A percentile compares a stretch with the other conserved stretches of the same genome.
Evolutionary conservation across 768 basidiomycete species (phyloP).

Genomic region (Mycena polygramma): DNA sequence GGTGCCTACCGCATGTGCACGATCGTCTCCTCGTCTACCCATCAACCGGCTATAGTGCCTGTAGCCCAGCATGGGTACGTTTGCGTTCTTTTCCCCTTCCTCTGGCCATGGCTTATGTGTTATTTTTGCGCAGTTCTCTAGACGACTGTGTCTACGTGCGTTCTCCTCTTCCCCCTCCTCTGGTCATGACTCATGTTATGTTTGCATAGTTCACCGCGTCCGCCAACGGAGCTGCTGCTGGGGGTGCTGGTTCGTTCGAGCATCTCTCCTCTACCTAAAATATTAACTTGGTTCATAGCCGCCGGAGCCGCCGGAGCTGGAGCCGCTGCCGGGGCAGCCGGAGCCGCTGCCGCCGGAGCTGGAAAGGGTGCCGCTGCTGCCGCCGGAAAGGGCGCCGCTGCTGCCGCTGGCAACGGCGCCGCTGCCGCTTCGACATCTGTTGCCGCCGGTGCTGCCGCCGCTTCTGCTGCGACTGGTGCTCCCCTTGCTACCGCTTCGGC

Average conservation of each 20-base stretch:
- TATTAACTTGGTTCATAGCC: constrained; percentile 13
- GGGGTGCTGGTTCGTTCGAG: constrained; percentile 7
- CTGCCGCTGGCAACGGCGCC: too few relatives aligned
- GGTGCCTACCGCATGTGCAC: constrained; percentile 72
- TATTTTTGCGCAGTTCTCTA: too few relatives aligned
- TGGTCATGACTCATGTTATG: too few relatives aligned
- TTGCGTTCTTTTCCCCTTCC: too few relatives aligned
- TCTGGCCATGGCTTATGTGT: too few relatives aligned
- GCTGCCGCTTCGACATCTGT: too few relatives aligned
- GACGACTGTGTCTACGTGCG: constrained; percentile 75
- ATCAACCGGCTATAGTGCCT: constrained; percentile 69
- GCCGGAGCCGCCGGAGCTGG: not conserved
- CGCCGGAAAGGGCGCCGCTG: not conserved
- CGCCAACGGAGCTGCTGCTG: constrained; percentile 40
- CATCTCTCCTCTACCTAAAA: too few relatives aligned
- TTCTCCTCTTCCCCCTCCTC: too few relatives aligned
- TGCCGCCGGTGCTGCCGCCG: too few relatives aligned
- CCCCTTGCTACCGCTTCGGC: too few relatives aligned
- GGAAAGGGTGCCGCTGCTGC: not conserved
- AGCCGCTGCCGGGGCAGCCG: not conserved
- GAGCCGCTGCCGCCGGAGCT: not conserved
- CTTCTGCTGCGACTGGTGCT: too few relatives aligned
- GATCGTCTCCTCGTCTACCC: constrained; percentile 70
- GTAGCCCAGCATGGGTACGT: constrained; percentile 74
- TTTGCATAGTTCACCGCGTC: constrained; percentile 52